Conservation (phyloP, 2,329 filamentous ascomycete genomes). For the Talaromyces pinophilus region DNA sequence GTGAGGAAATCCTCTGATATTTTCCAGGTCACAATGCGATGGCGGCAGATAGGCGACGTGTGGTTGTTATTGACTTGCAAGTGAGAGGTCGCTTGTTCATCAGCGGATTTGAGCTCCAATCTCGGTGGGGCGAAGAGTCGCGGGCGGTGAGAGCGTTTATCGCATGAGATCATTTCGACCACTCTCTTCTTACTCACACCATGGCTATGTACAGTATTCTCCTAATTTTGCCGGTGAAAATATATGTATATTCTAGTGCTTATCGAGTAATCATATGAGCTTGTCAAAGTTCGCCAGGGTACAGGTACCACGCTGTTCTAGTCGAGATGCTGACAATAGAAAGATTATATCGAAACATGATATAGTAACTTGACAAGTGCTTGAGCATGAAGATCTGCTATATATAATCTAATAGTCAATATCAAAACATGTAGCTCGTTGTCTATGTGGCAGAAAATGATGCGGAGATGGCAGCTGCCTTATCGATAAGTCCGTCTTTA, state of each 20-base stretch:
- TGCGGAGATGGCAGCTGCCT: conserved; percentile 9
- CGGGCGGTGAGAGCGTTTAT: conserved; percentile 9
- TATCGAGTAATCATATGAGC: not conserved
- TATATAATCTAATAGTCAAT: not conserved
- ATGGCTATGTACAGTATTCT: not conserved
- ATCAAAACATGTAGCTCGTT: not conserved
- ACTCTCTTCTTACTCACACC: too few species aligned
- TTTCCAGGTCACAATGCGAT: too few species aligned
- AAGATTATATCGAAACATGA: not conserved
- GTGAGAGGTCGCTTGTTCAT: not conserved
- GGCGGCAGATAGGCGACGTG: not conserved
- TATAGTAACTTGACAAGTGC: not conserved
- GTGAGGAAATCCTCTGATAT: too few species aligned
- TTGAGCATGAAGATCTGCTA: not conserved
- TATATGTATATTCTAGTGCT: not conserved
- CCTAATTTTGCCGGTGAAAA: not conserved
- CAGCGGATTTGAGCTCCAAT: conserved; percentile 23
- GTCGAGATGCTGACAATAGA: not conserved
- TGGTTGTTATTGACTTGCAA: not conserved
- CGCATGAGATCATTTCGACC: conserved; percentile 14
- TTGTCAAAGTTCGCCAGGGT: not conserved
- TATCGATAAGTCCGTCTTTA: conserved; percentile 16
- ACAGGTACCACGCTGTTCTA: not conserved
- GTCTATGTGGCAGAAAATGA: not conserved
- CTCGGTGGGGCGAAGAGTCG: conserved; percentile 9